phyloP scores from a whole-genome alignment of 2,329 filamentous ascomycete species.

The Trichoderma atrobrunneum region DNA sequence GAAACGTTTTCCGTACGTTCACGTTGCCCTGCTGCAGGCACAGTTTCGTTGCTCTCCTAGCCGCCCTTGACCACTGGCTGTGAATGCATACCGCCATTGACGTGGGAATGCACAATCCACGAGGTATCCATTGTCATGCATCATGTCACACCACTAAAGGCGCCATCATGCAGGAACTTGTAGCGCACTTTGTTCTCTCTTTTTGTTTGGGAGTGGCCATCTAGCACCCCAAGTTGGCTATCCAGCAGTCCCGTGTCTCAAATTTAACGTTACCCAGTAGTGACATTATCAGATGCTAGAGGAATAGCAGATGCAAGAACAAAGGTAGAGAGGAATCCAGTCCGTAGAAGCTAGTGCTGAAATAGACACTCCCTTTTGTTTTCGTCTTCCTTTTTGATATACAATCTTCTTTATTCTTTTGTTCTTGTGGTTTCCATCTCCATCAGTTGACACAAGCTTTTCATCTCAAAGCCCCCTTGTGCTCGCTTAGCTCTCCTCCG shows the following conservation, averaged over 20 bases:
- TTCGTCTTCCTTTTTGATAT: no score
- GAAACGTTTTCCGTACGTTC: neutral
- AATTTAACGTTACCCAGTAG: neutral
- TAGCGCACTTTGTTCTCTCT: neutral
- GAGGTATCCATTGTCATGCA: neutral
- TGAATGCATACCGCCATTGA: neutral
- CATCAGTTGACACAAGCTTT: neutral
- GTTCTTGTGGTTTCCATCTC: neutral
- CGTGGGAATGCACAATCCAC: neutral
- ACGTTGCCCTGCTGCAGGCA: neutral
- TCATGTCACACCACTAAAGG: neutral
- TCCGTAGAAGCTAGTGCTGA: no score
- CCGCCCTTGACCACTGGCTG: neutral
- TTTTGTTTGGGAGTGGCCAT: no score
- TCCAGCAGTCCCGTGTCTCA: no score
- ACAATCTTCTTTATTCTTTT: neutral
- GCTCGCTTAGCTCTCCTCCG: neutral
- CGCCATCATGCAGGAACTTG: slow-evolving; percentile 9
- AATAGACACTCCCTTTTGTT: no score
- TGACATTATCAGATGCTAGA: neutral
- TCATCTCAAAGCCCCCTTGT: neutral
- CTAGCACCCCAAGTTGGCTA: no score
- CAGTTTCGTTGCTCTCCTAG: neutral
- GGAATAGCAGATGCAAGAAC: no score
- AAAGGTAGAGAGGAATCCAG: no score